phyloP scores from a whole-genome alignment of 805 yeast species.

The Wickerhamiella domercqiae region DNA sequence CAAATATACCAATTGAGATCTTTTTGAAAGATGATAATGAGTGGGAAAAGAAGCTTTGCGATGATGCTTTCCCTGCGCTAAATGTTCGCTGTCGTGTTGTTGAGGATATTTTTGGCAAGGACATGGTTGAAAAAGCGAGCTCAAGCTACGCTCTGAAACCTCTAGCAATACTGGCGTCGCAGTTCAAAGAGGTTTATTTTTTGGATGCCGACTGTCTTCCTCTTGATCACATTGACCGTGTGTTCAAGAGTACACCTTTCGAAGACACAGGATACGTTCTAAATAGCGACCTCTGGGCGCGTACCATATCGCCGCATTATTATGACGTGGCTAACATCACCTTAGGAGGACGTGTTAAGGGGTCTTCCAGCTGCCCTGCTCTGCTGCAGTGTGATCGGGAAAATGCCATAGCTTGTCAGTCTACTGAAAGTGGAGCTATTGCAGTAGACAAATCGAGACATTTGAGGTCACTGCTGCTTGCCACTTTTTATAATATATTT shows the following conservation, averaged over 20 bases:
- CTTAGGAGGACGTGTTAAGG: conserved; percentile 28
- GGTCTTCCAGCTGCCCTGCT: conserved; percentile 20
- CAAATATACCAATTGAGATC: conserved; percentile 68
- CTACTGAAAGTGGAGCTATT: conserved; percentile 58
- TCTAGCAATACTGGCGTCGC: conserved; percentile 53
- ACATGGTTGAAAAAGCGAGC: conserved; percentile 32
- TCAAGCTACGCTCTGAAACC: conserved; percentile 56
- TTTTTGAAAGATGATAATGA: conserved; percentile 57
- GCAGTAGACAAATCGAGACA: conserved; percentile 43
- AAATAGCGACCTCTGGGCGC: conserved; percentile 86
- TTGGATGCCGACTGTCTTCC: conserved; percentile 70
- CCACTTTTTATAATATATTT: conserved; percentile 49
- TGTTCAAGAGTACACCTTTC: conserved; percentile 47
- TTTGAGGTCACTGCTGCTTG: conserved; percentile 39
- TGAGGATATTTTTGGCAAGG: conserved; percentile 45
- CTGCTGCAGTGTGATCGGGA: conserved; percentile 40
- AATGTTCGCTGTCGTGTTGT: conserved; percentile 56
- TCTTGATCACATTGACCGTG: conserved; percentile 41
- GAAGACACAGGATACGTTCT: conserved; percentile 35
- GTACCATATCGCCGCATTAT: conserved; percentile 61
- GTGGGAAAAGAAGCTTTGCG: conserved; percentile 59
- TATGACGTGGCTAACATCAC: conserved; percentile 51
- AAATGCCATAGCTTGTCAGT: conserved; percentile 50
- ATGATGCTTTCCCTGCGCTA: conserved; percentile 40
- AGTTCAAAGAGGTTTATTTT: conserved; percentile 55